Evolutionary conservation across 331 rosid species (phyloP), one percentile per base, ranked within the genome.

Genomic region (Dryas integrifolia): DNA sequence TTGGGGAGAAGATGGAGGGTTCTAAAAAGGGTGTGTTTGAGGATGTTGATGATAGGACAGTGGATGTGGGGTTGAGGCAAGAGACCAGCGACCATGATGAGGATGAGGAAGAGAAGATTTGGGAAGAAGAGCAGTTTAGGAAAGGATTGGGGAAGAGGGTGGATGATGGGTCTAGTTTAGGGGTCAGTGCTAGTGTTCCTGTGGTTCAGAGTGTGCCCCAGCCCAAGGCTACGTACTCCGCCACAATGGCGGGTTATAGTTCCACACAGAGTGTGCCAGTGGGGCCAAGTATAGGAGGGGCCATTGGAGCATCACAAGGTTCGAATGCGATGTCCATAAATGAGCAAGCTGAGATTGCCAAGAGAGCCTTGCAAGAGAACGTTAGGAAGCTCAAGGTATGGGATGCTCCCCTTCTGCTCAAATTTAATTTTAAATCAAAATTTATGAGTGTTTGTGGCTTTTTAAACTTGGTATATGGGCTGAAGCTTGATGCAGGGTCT

Each of bases 121-220:
- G 98, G 98, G 98, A 94, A 76, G 96, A 89, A 46, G 98, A 89
- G 79, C 98, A 91, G 87, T 82, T 94, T 72, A 83, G 96, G 81
- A 94, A 94, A 86, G 98, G 96, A 4, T 72, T 94, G 83, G 98
- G 98, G 75, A 94, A 94, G 87, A 88, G 96, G 76, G 83, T 85
- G 88, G 98, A 91, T 79, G 92, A 94, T 73, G 94, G 96, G 53
- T 26, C 88, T 76, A 66, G 73, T 65, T 44, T 63, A 9, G 79
- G 93, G 76, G 97, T 67, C 60, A 73, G 69, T 51, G 62, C 43
- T 66, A 85, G 81, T 68, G 85, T 82, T 74, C 76, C 90, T 77
- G 86, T 82, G 21, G 84, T 79, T 73, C 90, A 85, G 46, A 82
- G 56, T 85, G 80, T 67, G 26, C 89, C 85, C 75, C 96, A 82